Conservation (phyloP, 2,329 filamentous ascomycete genomes). For the Aspergillus fumigatiaffinis region DNA sequence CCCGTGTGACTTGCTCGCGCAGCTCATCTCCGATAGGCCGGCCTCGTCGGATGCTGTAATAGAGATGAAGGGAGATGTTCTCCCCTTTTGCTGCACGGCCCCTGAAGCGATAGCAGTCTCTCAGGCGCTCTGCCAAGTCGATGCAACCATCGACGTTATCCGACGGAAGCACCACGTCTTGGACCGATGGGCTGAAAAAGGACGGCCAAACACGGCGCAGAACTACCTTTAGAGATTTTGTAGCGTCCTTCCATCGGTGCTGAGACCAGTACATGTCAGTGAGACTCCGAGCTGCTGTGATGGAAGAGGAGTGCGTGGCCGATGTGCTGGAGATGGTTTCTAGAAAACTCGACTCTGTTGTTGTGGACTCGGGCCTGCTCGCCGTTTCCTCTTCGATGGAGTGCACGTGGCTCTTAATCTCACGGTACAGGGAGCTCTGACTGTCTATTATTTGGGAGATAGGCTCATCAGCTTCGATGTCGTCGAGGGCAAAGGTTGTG, state of each 20-base stretch:
- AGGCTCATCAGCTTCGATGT: slow-evolving; percentile 40
- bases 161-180: slow-evolving; percentile 43
- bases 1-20: slow-evolving; percentile 22
- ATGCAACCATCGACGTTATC: slow-evolving; percentile 45
- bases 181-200: slow-evolving; percentile 42
- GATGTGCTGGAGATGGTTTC: slow-evolving; percentile 45
- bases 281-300: slow-evolving; percentile 41
- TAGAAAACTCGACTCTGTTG: slow-evolving; percentile 42
- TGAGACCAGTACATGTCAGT: slow-evolving; percentile 43
- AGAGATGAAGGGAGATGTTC: slow-evolving; percentile 34
- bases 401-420: slow-evolving; percentile 44
- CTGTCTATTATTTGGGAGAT: slow-evolving; percentile 29
- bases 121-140: slow-evolving; percentile 45
- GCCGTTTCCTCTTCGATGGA: slow-evolving; percentile 40
- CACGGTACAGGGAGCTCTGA: slow-evolving; percentile 32
- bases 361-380: slow-evolving; percentile 31
- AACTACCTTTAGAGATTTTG: slow-evolving; percentile 43
- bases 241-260: slow-evolving; percentile 46
- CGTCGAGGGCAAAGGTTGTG: slow-evolving; percentile 31
- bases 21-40: slow-evolving; percentile 30
- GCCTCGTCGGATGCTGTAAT: slow-evolving; percentile 28
- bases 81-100: slow-evolving; percentile 35
- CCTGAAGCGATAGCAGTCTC: slow-evolving; percentile 43
- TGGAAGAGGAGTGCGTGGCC: slow-evolving; percentile 37
- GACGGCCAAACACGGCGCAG: slow-evolving; percentile 46